Conservation (phyloP, 148 eudicot genomes). For the Chenopodium album region DNA sequence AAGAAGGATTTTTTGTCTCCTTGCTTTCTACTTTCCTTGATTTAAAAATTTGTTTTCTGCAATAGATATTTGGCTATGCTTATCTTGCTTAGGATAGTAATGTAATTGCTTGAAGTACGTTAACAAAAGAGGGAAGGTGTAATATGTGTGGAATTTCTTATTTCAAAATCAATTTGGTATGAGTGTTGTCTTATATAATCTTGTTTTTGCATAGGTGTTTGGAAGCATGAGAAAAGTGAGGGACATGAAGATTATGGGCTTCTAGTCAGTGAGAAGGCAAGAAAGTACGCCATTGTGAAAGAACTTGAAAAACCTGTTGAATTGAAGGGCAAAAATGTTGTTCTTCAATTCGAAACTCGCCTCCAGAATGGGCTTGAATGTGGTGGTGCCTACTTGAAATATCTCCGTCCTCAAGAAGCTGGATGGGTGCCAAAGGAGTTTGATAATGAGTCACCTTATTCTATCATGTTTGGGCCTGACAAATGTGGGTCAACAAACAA, state of each 20-base stretch:
- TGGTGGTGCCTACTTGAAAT: slow-evolving; percentile 85
- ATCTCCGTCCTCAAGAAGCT: slow-evolving; percentile 84
- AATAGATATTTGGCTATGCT: not conserved
- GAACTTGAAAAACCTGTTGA: slow-evolving; percentile 66
- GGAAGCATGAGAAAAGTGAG: slow-evolving; percentile 89
- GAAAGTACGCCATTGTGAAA: slow-evolving; percentile 90
- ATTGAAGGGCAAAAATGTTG: slow-evolving; percentile 60
- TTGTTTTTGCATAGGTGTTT: slow-evolving; percentile 49
- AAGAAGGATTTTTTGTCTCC: not conserved
- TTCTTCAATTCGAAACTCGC: slow-evolving; percentile 87
- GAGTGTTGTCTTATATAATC: not conserved
- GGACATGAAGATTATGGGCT: slow-evolving; percentile 97
- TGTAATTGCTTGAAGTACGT: not conserved
- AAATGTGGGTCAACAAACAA: slow-evolving; percentile 95
- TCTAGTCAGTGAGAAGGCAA: slow-evolving; percentile 88
- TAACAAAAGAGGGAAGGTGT: no score
- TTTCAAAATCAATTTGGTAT: no score
- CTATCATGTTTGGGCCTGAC: slow-evolving; percentile 93
- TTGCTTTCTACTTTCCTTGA: not conserved
- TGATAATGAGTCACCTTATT: slow-evolving; percentile 72
- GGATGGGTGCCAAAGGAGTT: slow-evolving; percentile 81
- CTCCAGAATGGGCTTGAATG: slow-evolving; percentile 84
- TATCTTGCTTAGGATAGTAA: not conserved
- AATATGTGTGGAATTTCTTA: no score
- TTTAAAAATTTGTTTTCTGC: not conserved